Evolutionary conservation across 1,284 basidiomycete species (phyloP).

Genomic region (Megacollybia platyphylla): DNA sequence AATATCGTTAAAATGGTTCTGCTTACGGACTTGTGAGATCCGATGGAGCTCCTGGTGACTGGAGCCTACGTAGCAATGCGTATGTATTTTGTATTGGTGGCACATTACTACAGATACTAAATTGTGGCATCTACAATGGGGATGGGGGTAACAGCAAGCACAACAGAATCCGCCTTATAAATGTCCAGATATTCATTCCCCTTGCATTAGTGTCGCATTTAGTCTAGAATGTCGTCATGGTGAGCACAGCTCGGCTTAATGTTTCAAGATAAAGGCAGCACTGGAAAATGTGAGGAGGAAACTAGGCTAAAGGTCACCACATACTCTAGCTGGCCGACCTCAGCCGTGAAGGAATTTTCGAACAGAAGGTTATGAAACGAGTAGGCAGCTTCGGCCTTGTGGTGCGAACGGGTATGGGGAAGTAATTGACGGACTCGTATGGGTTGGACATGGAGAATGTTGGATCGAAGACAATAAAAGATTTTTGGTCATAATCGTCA

Average conservation of each 20-base stretch:
- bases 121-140: too few species aligned
- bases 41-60: too few species aligned
- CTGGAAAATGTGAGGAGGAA: background rate
- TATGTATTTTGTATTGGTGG: too few species aligned
- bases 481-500: slow-evolving; percentile 3
- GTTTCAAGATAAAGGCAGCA: background rate
- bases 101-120: too few species aligned
- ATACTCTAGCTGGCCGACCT: background rate
- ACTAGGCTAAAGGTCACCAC: background rate
- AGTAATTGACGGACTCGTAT: slow-evolving; percentile 14
- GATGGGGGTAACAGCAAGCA: too few species aligned
- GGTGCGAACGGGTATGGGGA: slow-evolving; percentile 10
- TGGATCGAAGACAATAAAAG: slow-evolving; percentile 13
- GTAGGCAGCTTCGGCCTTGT: slow-evolving; percentile 4
- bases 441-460: slow-evolving; percentile 10
- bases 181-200: background rate
- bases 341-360: slow-evolving; percentile 7
- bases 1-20: too few species aligned
- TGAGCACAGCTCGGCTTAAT: background rate
- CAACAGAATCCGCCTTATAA: background rate
- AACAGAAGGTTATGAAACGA: slow-evolving; percentile 8
- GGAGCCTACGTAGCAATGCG: too few species aligned
- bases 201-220: background rate
- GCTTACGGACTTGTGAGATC: too few species aligned
- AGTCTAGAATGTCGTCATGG: background rate